Conservation (phyloP, 257 asterid species). For the Primulina tabacum region DNA sequence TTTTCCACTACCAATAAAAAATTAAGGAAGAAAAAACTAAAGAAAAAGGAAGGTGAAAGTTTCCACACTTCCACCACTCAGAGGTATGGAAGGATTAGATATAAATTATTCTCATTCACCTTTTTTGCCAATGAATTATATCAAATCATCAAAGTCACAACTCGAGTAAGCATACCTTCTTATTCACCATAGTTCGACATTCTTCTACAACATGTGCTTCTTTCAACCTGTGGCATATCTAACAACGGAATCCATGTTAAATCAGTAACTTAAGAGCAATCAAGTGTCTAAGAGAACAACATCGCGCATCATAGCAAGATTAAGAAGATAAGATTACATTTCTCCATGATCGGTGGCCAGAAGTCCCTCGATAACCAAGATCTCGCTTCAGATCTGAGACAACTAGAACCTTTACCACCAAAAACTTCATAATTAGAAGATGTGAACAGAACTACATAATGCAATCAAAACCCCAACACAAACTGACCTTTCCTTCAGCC, state of each 20-base stretch:
- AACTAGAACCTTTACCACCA: conserved; percentile 67
- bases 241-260: conserved; percentile 32
- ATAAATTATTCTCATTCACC: conserved; percentile 11
- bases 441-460: conserved; percentile 22
- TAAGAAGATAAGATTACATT: conserved; percentile 38
- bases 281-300: conserved; percentile 7
- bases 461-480: conserved; percentile 19
- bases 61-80: conserved; percentile 11
- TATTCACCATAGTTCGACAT: conserved; percentile 55
- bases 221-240: conserved; percentile 81
- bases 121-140: conserved; percentile 8
- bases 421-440: conserved; percentile 25
- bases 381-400: conserved; percentile 76
- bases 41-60: conserved; percentile 1
- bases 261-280: conserved; percentile 20
- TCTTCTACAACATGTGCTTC: conserved; percentile 72
- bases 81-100: conserved; percentile 7
- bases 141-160: conserved; percentile 20
- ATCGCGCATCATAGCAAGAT: conserved; percentile 13
- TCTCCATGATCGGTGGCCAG: conserved; percentile 91
- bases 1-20: conserved; percentile 13
- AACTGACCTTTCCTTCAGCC: conserved; percentile 75
- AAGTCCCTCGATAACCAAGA: conserved; percentile 65
- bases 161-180: conserved; percentile 53
- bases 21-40: conserved; percentile 12